Base-by-base conservation (phyloP, 805 yeast genomes). In the Starmerella sp. region DNA sequence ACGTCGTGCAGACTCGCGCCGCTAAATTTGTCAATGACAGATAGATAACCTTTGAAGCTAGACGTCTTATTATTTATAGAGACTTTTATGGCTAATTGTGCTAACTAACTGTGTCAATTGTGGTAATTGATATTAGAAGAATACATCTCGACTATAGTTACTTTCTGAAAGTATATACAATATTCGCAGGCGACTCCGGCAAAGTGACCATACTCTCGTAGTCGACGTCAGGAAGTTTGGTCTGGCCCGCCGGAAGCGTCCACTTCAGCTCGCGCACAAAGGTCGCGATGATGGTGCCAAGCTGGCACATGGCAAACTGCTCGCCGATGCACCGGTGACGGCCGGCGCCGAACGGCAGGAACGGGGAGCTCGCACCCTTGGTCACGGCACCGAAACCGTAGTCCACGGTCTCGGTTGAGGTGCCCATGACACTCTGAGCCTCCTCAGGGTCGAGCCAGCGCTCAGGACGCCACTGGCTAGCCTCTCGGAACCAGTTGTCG, bases 261-360 rank as follows among this genome's bases (percentile, higher is more conserved):
- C 96, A 90, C 68, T 78, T 83, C 68, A 86, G 72, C 58, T 84
- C 81, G 70, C 83, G 84, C 36, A 91, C 77, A 68, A 76, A 86
- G 15, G 88, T 79, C 39, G 86, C 72, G 66, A 93, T 74, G 57
- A 93, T 76, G 50, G 93, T 82, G 50, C 96, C 96, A 61, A 93
- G 78, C 76, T 93, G 98, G 62, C 84, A 82, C 70, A 83, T 87
- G 30, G 98, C 98, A 73, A 93, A 93, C 69, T 91, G 97, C 73
- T 93, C 98, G 69, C 98, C 98, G 66, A 93, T 91, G 74, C 98
- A 93, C 75, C 98, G 85, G 71, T 93, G 98, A 78, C 98, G 86
- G 63, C 98, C 98, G 71, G 97, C 98, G 64, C 98, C 98, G 66
- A 93, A 93, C 54, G 98, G 98, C 69, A 93, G 80, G 73, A 88